Base-by-base conservation (phyloP, 805 yeast species). In the Candida peoriensis region DNA sequence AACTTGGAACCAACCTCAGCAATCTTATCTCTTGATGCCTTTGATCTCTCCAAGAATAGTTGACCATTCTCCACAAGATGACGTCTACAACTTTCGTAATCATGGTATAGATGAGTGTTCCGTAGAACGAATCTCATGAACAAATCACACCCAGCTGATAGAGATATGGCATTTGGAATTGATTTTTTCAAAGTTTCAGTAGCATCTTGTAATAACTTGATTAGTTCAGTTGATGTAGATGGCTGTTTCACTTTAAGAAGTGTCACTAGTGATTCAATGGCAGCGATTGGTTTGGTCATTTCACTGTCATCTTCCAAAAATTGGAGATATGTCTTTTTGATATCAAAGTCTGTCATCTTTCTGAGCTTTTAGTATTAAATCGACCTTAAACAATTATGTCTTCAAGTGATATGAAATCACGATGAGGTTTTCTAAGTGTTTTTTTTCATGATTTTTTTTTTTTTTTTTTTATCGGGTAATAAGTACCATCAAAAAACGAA, bases 241-340 rank as follows among this genome's bases (percentile, higher is more conserved):
- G 98, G 97, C 56, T 87, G 88, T 48, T 87, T 81, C 32, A 80
- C 76, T 44, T 80, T 72, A 20, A 90, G 63, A 61, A 93, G 72
- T 8, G 93, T 83, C 19, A 93, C 95, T 29, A 93, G 67, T 10
- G 96, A 78, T 64, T 93, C 97, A 52, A 93, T 93, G 23, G 98
- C 98, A 28, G 98, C 99, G 22, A 93, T 86, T 1, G 99, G 99
- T 97, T 89, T 93, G 6, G 98, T 89, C 78, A 93, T 85, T 38
- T 93, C 97, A n/a, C 85, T 71, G 61, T 93, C 97, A 33, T 88
- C 96, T 47, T 74, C 76, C 43, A 93, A 68, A 57, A 86, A 88
- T 55, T 74, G 73, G 38, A 86, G 69, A 56, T 93, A 93, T 1
- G 90, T 76, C 48, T 76, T 69, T 30, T 81, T 87, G 47, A 93